Base-by-base conservation (phyloP, 2,329 filamentous ascomycete species). In the Biscogniauxia marginata region DNA sequence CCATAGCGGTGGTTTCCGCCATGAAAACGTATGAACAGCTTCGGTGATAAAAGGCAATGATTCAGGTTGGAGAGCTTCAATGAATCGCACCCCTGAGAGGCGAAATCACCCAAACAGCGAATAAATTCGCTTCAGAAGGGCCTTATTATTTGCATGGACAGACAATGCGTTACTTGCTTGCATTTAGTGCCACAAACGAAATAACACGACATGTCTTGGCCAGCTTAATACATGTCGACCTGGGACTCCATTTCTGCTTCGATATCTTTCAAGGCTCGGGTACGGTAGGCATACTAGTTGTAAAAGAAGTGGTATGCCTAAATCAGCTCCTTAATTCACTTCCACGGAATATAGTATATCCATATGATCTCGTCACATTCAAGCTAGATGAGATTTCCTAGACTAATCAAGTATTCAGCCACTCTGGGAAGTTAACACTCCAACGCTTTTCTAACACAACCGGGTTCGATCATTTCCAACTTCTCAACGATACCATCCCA, bases 1-100 rank as follows among this genome's bases (percentile, higher is more conserved):
- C 65, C 4, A 58, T 71, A 6, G 64, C 59, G n/a, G 64, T 70
- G 7, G 62, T 71, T 34, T 46, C 70, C 23, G 60, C 62, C 7
- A 60, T 69, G 5, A 58, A 67, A n/a, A 56, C 57, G 6, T 68
- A 67, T 8, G 69, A 70, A 46, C 62, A 58, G 6, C 51, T 61
- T 3, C 55, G 55, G 9, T 30, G 47, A 16, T 39, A 54, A 19
- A 55, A 55, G 49, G 55, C 54, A 23, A 50, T 57, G 52, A 21
- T 63, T 20, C 61, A 60, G 24, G 50, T 60, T 13, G 45, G 55
- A 6, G 59, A 53, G 8, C 45, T 58, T 3, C 18, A 23, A 13
- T n/a, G 24, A 9, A 52, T 61, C 50, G 54, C 60, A 39, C 46
- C 25, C 9, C 34, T 56, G 24, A 46, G 46, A 21, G 57, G 61